Conservation (phyloP, 2,329 filamentous ascomycete species). For the Trichoderma sp. region DNA sequence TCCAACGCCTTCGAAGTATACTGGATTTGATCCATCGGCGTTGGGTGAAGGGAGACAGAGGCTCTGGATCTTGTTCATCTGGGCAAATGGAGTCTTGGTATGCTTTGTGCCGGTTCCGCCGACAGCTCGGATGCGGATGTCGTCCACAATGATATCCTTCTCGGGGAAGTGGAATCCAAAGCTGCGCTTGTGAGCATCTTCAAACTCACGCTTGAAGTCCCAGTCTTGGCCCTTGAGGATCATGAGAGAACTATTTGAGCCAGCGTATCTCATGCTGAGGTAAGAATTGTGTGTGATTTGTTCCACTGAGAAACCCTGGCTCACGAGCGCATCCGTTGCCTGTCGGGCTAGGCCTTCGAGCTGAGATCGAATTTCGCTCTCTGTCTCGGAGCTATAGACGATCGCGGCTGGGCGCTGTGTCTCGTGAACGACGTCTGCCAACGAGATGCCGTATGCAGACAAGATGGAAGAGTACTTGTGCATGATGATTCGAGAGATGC, state of each 20-base stretch:
- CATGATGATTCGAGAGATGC: constrained; percentile 45
- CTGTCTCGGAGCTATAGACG: constrained; percentile 28
- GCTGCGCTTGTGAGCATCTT: constrained; percentile 69
- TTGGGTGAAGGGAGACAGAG: neutral
- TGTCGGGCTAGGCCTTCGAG: constrained; percentile 29
- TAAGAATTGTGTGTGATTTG: constrained; percentile 45
- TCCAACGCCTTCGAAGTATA: constrained; percentile 28
- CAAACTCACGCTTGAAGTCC: constrained; percentile 29
- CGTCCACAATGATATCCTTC: constrained; percentile 45
- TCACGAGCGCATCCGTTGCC: constrained; percentile 27
- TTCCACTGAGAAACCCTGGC: constrained; percentile 35
- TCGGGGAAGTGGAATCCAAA: constrained; percentile 66
- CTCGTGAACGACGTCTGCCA: constrained; percentile 49
- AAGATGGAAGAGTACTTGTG: constrained; percentile 49
- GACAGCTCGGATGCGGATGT: constrained; percentile 44
- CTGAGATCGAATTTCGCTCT: constrained; percentile 26
- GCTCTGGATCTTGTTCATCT: constrained; percentile 25
- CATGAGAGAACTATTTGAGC: constrained; percentile 45
- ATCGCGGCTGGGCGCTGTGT: constrained; percentile 40
- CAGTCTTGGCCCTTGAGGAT: constrained; percentile 33
- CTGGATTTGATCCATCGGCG: constrained; percentile 24
- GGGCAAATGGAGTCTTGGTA: constrained; percentile 28
- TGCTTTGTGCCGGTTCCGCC: constrained; percentile 27
- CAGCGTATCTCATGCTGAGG: constrained; percentile 46
- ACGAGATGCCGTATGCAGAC: constrained; percentile 49